Conservation (phyloP, 768 basidiomycete species). For the Trichaptum fuscoviolaceum region DNA sequence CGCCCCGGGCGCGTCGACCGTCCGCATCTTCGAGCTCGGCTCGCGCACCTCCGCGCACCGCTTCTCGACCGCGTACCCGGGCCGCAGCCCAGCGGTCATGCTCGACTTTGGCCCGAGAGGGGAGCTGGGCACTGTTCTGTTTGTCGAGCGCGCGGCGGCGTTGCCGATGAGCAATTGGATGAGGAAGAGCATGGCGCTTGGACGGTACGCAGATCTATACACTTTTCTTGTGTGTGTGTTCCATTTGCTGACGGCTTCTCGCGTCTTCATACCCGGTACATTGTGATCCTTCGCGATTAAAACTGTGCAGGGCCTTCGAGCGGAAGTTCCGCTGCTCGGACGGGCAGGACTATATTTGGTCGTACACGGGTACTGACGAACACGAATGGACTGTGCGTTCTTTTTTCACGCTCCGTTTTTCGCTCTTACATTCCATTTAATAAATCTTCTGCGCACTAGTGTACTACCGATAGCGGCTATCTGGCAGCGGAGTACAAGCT, state of each 20-base stretch:
- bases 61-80: conserved; percentile 29
- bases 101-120: conserved; percentile 58
- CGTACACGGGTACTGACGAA: conserved; percentile 32
- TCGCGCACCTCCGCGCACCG: conserved; percentile 58
- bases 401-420: not conserved
- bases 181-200: conserved; percentile 57
- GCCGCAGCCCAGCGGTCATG: conserved; percentile 46
- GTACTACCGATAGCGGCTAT: conserved; percentile 46
- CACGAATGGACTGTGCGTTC: conserved; percentile 74
- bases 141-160: conserved; percentile 36
- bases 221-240: not conserved
- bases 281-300: no score
- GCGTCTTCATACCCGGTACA: not conserved
- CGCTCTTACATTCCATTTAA: conserved; percentile 9
- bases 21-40: conserved; percentile 62
- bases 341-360: conserved; percentile 69
- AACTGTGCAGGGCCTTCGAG: conserved; percentile 53
- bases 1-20: conserved; percentile 23
- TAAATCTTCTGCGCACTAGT: conserved; percentile 31
- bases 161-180: conserved; percentile 63
- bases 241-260: not conserved
- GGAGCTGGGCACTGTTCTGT: conserved; percentile 55
- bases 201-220: conserved; percentile 42
- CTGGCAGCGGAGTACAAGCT: conserved; percentile 65
- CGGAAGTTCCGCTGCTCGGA: conserved; percentile 66